Evolutionary conservation across 805 yeast genomes (phyloP), one percentile per base, ranked within the genome.

Genomic region (Metschnikowia kunwiensis): DNA sequence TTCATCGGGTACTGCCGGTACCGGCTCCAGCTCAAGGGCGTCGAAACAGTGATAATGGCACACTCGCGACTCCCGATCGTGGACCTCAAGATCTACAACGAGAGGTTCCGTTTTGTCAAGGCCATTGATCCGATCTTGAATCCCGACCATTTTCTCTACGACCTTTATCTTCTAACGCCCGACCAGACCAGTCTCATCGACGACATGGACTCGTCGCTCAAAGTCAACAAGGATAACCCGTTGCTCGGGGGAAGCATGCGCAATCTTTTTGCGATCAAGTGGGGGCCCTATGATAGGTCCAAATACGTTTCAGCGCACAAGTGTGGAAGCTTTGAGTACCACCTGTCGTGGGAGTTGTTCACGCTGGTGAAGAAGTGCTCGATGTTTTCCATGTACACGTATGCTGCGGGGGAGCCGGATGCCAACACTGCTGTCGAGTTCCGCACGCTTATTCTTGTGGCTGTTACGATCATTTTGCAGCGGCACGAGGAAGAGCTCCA

Each of bases 1-100:
- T 43, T 28, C 18, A n/a, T 35, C 5, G 40, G 47, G 13, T 43
- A 43, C 23, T 14, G 20, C 13, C 36, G 47, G 29, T 43, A 38
- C 33, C 27, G 44, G 4, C 30, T 43, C 14, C 32, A 30, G 16
- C 15, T 40, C 5, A 30, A 27, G n/a, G 34, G 40, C 3, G 31
- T 21, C 3, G 39, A 34, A 19, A 31, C 32, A 3, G 40, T 40
- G 10, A 16, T 43, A 5, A 23, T 43, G 9, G 30, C 32, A 9
- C 47, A 43, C 16, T 26, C 32, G 27, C 20, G 41, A 22, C 32
- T 40, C 18, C 40, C 41, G 7, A 37, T 43, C 11, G 34, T 32
- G 22, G 47, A 43, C 26, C 32, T 40, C 14, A 24, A 30, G 17
- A 25, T 36, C 24, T 16, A 31, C 7, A 25, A 26, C n/a, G 36